Evolutionary conservation across 768 basidiomycete species (phyloP).

Genomic region (Termitomyces heimii): DNA sequence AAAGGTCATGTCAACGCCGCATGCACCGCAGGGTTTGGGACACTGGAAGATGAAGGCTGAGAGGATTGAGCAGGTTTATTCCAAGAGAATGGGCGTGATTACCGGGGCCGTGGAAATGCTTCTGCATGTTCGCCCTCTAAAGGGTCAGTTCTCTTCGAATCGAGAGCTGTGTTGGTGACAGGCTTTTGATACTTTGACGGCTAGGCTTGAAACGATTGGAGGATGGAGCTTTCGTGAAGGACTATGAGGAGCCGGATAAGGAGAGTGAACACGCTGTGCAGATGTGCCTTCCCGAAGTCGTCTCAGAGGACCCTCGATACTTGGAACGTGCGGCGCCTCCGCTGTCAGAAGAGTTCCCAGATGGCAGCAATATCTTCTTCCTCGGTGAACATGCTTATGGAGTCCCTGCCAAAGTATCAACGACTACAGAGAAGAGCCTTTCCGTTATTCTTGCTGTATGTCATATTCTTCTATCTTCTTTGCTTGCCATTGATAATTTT

Average conservation of each 20-base stretch:
- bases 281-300: conserved; percentile 73
- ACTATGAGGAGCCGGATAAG: conserved; percentile 80
- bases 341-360: conserved; percentile 84
- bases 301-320: conserved; percentile 85
- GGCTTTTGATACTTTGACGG: not conserved
- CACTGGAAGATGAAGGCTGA: conserved; percentile 82
- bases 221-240: conserved; percentile 88
- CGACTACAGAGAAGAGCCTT: conserved; percentile 60
- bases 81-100: conserved; percentile 84
- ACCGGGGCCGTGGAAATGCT: conserved; percentile 78
- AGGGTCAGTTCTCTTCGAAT: conserved; percentile 46
- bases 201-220: conserved; percentile 87
- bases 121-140: conserved; percentile 85
- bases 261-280: conserved; percentile 87
- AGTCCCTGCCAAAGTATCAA: conserved; percentile 86
- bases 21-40: conserved; percentile 58
- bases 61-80: conserved; percentile 76
- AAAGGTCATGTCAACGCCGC: conserved; percentile 67
- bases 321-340: conserved; percentile 79
- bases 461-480: not conserved
- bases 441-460: conserved; percentile 85
- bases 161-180: not conserved
- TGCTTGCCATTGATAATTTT: not conserved
- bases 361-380: conserved; percentile 91
- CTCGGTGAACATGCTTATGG: conserved; percentile 93